Percentiles rank a stretch among this genome's conserved stretches.
Evolutionary conservation across 306 rosid genomes (phyloP).

Genomic region (Cajanus cajan): DNA sequence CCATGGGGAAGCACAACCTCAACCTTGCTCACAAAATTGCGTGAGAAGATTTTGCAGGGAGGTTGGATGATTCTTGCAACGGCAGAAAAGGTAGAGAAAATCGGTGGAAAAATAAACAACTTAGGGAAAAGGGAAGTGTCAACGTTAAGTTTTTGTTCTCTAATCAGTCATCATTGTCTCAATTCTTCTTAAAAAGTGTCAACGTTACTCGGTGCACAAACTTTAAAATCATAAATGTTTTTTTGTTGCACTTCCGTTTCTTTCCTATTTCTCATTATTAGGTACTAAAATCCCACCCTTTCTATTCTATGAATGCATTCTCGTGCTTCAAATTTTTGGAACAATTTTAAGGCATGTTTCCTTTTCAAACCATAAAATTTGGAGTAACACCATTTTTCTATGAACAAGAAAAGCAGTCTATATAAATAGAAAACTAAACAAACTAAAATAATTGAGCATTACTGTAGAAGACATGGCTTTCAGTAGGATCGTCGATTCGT

Average conservation of each 20-base stretch:
- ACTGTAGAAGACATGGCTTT: not conserved
- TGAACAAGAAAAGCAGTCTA: not conserved
- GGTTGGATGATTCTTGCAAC: conserved; percentile 2
- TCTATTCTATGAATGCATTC: not conserved
- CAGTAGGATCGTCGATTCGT: not conserved
- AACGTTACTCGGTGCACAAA: not conserved
- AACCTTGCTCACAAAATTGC: conserved; percentile 18
- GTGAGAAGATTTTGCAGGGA: conserved; percentile 1
- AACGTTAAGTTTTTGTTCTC: not conserved
- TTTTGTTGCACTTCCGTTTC: not conserved
- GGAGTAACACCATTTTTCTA: not conserved
- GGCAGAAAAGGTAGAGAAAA: conserved; percentile 2
- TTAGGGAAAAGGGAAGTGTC: conserved; percentile 32
- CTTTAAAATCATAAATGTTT: not conserved
- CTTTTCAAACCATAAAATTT: not conserved
- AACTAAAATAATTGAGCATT: not conserved
- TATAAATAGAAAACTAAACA: conserved; percentile 8
- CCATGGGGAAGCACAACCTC: conserved; percentile 29
- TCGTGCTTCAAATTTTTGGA: not conserved
- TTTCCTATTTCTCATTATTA: not conserved
- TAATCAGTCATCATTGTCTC: conserved; percentile 11
- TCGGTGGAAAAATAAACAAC: conserved; percentile 19
- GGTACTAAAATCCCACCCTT: not conserved
- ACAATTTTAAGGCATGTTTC: not conserved
- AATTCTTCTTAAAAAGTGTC: not conserved